Evolutionary conservation across 257 asterid species (phyloP), one percentile per base, ranked within the genome.

Genomic region (Voacanga thouarsii): DNA sequence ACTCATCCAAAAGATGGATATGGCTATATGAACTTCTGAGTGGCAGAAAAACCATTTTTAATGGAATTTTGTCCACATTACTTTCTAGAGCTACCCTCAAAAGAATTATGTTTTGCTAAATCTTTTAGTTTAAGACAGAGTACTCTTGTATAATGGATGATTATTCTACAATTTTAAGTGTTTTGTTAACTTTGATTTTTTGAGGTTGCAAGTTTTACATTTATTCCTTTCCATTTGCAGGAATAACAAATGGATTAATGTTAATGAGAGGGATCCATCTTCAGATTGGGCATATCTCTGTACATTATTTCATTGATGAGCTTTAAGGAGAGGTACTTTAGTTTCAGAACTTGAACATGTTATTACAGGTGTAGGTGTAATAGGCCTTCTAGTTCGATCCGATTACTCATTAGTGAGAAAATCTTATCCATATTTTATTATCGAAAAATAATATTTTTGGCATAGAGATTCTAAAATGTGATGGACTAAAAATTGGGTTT

Each of bases 1-100:
- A 96, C 97, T 33, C 92, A 97, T 60, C 92, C 94, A 43, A 97
- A 93, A 85, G 99, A 98, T 81, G 99, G 98, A 80, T 85, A 89
- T 72, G 99, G 74, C 78, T 96, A 51, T 86, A 96, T 9, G 92
- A 88, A 82, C 90, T 96, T 61, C 80, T 96, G 81, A 76, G 77
- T 74, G 83, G 92, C 82, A 92, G 99, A 73, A 90, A 88, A 84
- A 49, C 83, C 39, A 91, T 92, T 89, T 82, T 96, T 66, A 88
- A 90, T 11, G 99, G 99, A 91, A 83, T 37, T 0, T 10, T 8
- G n/a, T 26, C 4, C n/a, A n/a, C n/a, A n/a, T n/a, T n/a, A n/a
- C 60, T 41, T 71, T 45, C n/a, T 47, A 12, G 43, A n/a, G 61
- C 6, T 43, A 44, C 43, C 26, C 45, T 33, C 3, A 12, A 55